Conservation (phyloP, 306 rosid species). For the Nissolia schottii region DNA sequence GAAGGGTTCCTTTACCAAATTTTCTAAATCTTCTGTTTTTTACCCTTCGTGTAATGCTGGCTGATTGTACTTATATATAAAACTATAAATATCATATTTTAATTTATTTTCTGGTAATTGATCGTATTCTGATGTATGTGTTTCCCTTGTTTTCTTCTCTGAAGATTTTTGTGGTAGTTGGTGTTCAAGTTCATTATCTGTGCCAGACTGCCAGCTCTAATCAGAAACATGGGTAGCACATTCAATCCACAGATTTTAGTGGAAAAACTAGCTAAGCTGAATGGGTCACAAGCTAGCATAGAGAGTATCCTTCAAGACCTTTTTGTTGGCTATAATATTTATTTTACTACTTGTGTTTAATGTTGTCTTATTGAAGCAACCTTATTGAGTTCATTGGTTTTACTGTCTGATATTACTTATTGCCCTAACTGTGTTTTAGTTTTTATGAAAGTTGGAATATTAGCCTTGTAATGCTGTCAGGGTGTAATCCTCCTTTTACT, state of each 20-base stretch:
- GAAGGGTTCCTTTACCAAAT: neutral
- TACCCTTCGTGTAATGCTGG: neutral
- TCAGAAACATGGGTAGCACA: conserved; percentile 76
- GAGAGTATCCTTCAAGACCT: conserved; percentile 87
- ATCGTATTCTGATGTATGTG: conserved; percentile 6
- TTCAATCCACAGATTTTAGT: conserved; percentile 96
- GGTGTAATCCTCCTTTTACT: neutral
- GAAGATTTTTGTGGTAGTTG: conserved; percentile 39
- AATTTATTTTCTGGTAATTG: conserved; percentile 7
- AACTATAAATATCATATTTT: neutral
- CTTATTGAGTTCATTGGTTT: conserved; percentile 1
- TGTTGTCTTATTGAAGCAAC: neutral
- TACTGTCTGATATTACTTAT: conserved; percentile 1
- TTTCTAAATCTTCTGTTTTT: neutral
- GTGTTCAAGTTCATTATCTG: conserved; percentile 29
- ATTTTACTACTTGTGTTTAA: neutral
- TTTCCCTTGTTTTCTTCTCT: neutral
- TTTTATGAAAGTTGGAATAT: conserved; percentile 4
- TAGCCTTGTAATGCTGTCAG: neutral
- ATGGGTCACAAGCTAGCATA: conserved; percentile 91
- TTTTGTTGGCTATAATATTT: conserved; percentile 4
- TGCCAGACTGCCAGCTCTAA: conserved; percentile 21
- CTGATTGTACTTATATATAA: neutral
- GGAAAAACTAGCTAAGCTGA: conserved; percentile 93
- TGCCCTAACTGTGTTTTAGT: neutral